Evolutionary conservation across 768 basidiomycete species (phyloP).

Genomic region (Phlebiopsis flavidoalba): DNA sequence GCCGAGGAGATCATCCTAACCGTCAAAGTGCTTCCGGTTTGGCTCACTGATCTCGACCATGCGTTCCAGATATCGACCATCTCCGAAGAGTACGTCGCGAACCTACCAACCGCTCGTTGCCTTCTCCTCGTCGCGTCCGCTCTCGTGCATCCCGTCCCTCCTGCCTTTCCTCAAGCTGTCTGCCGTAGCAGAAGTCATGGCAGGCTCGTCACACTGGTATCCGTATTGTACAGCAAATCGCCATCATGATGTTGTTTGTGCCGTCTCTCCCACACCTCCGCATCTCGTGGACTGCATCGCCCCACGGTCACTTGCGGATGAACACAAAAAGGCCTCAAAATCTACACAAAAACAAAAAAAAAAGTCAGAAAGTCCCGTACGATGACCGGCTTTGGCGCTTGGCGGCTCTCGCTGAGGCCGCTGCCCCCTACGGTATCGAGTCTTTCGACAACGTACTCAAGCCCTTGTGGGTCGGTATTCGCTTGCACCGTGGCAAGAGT

Average conservation of each 20-base stretch:
- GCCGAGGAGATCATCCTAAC: conserved; percentile 98
- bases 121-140: conserved; percentile 97
- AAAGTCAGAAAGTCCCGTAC: conserved; percentile 94
- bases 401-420: conserved; percentile 93
- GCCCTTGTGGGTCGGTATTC: conserved; percentile 90
- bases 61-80: conserved; percentile 99
- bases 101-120: conserved; percentile 98
- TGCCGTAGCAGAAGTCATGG: conserved; percentile 99
- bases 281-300: conserved; percentile 94
- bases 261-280: conserved; percentile 91
- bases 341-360: too few relatives aligned
- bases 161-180: conserved; percentile 98
- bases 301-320: conserved; percentile 84
- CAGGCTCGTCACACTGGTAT: conserved; percentile 99
- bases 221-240: conserved; percentile 98
- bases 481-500: conserved; percentile 92
- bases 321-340: too few relatives aligned
- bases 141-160: conserved; percentile 93
- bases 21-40: conserved; percentile 96
- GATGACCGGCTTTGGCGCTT: conserved; percentile 90
- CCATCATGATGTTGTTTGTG: conserved; percentile 99
- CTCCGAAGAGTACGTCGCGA: conserved; percentile 99
- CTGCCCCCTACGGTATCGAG: conserved; percentile 98
- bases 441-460: conserved; percentile 97
- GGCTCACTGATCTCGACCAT: conserved; percentile 99